Evolutionary conservation across 78 protist species (phyloP).

Genomic region (Dictyostelium firmibasis): DNA sequence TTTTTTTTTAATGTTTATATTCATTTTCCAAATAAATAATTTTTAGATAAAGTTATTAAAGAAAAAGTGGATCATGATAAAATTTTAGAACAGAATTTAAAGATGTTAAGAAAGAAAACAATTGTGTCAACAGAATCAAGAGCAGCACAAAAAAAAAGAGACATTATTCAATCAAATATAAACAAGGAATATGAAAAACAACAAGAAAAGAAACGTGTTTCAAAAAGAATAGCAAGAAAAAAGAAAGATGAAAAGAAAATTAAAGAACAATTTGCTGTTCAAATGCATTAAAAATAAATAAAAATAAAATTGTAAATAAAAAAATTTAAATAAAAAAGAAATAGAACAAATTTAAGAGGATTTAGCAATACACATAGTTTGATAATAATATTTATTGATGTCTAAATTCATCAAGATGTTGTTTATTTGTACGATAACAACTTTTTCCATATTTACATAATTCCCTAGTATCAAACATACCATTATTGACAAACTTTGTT

Average conservation of each 20-base stretch:
- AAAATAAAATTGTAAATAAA: neutral
- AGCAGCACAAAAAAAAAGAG: conserved; percentile 25
- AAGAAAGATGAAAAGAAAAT: neutral
- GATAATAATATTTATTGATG: conserved; percentile 33
- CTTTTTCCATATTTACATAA: conserved; percentile 53
- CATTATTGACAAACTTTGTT: neutral
- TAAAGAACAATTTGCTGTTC: neutral
- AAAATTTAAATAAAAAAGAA: neutral
- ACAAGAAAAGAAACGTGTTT: neutral
- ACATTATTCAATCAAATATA: neutral
- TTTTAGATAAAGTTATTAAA: conserved; percentile 1
- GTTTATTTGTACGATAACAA: conserved; percentile 75
- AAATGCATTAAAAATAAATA: conserved; percentile 1
- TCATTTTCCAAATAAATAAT: too few species aligned
- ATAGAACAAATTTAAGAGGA: neutral
- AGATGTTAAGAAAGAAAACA: neutral
- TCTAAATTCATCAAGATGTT: conserved; percentile 57
- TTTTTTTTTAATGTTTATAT: neutral
- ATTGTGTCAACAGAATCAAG: conserved; percentile 1
- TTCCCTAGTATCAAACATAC: neutral
- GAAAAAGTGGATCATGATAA: neutral
- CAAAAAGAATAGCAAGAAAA: neutral
- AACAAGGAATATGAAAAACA: neutral
- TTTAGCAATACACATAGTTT: neutral
- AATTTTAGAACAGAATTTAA: conserved; percentile 17